Percentiles rank a stretch among this genome's conserved stretches.
Evolutionary conservation across 2,329 filamentous ascomycete species (phyloP).

Genomic region (Paecilomyces variotii): DNA sequence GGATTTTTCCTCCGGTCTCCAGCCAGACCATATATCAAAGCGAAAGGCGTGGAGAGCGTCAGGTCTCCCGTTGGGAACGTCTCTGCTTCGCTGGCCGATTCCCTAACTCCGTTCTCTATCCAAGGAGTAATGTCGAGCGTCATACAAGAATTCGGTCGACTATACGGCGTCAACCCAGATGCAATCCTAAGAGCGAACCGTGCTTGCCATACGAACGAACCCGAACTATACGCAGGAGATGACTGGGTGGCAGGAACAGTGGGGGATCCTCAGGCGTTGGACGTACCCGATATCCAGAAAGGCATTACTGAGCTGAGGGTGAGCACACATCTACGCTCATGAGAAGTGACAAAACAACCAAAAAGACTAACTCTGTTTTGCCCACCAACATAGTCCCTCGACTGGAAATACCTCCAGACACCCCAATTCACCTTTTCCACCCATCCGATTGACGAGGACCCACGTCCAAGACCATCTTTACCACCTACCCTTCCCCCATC

Average conservation of each 20-base stretch:
- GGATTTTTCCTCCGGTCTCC: constrained; percentile 68
- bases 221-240: constrained; percentile 25
- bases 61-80: constrained; percentile 78
- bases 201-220: constrained; percentile 21
- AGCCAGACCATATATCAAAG: constrained; percentile 65
- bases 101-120: constrained; percentile 40
- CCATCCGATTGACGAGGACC: constrained; percentile 51
- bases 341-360: not conserved
- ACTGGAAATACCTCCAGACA: constrained; percentile 79
- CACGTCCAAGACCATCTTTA: constrained; percentile 46
- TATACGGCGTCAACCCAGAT: constrained; percentile 50
- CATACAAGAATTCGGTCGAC: constrained; percentile 54
- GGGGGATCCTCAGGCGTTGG: constrained; percentile 41
- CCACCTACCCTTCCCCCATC: constrained; percentile 42
- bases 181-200: constrained; percentile 24
- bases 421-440: constrained; percentile 70
- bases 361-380: not conserved
- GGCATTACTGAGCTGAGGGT: constrained; percentile 53
- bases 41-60: constrained; percentile 85
- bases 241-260: constrained; percentile 38
- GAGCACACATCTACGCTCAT: constrained; percentile 15
- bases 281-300: constrained; percentile 48
- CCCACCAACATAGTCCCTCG: constrained; percentile 24
- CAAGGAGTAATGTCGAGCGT: constrained; percentile 47
- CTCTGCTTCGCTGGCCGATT: constrained; percentile 43